Evolutionary conservation across 2,329 filamentous ascomycete genomes (phyloP).

Genomic region (Verticillium longisporum): DNA sequence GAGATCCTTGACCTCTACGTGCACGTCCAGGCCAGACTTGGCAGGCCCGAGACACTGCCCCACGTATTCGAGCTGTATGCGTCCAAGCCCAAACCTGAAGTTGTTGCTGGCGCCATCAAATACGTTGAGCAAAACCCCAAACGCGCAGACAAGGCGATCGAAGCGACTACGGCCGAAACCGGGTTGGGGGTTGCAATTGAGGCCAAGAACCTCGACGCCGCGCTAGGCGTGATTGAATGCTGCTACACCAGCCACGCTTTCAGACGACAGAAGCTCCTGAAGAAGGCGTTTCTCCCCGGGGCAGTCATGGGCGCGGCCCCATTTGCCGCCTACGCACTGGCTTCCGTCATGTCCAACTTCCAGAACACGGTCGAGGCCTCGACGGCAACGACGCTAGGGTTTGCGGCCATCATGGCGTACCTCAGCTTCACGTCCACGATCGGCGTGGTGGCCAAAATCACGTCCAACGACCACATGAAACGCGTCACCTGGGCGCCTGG

Average conservation of each 20-base stretch:
- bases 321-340: slow-evolving; percentile 62
- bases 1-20: slow-evolving; percentile 69
- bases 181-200: slow-evolving; percentile 77
- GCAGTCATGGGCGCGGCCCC: slow-evolving; percentile 52
- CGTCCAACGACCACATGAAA: slow-evolving; percentile 90
- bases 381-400: slow-evolving; percentile 70
- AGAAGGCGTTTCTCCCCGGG: slow-evolving; percentile 54
- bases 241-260: slow-evolving; percentile 63
- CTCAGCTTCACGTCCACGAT: slow-evolving; percentile 73
- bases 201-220: slow-evolving; percentile 68
- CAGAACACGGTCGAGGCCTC: slow-evolving; percentile 72
- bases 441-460: slow-evolving; percentile 77
- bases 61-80: slow-evolving; percentile 77
- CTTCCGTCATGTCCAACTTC: slow-evolving; percentile 56
- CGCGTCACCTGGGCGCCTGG: slow-evolving; percentile 86
- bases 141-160: slow-evolving; percentile 63
- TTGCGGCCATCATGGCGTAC: slow-evolving; percentile 78
- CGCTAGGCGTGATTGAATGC: slow-evolving; percentile 67
- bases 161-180: slow-evolving; percentile 59
- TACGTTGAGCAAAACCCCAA: slow-evolving; percentile 62
- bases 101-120: slow-evolving; percentile 51
- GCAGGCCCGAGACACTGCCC: slow-evolving; percentile 69
- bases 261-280: slow-evolving; percentile 59
- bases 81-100: slow-evolving; percentile 66
- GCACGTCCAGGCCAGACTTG: slow-evolving; percentile 65